Evolutionary conservation across 805 yeast species (phyloP).

Genomic region (Barnettozyma pratensis): DNA sequence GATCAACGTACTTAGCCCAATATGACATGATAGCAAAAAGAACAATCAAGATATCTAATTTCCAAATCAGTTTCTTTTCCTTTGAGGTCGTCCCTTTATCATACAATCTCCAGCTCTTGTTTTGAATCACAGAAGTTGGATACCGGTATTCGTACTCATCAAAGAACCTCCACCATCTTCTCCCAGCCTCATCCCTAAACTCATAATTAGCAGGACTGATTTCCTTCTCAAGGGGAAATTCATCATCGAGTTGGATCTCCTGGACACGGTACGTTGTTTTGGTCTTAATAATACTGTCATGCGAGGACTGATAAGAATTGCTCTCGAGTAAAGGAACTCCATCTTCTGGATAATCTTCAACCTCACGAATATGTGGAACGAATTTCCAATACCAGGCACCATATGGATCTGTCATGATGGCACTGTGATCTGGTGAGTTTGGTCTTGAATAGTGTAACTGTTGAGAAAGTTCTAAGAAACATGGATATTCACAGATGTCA

Average conservation of each 20-base stretch:
- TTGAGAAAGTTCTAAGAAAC: too few species aligned
- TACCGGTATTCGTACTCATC: slow-evolving; percentile 57
- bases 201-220: slow-evolving; percentile 18
- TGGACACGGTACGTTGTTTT: background rate
- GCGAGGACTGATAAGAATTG: background rate
- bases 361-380: background rate
- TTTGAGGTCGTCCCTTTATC: slow-evolving; percentile 42
- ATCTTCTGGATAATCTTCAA: background rate
- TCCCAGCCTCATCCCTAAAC: slow-evolving; percentile 33
- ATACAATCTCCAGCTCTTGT: slow-evolving; percentile 47
- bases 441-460: too few species aligned
- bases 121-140: slow-evolving; percentile 27
- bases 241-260: background rate
- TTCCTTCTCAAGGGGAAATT: background rate
- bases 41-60: slow-evolving; percentile 47
- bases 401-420: background rate
- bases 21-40: slow-evolving; percentile 54
- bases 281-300: background rate
- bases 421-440: too few species aligned
- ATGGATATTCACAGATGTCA: too few species aligned
- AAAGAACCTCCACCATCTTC: slow-evolving; percentile 42
- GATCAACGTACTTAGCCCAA: slow-evolving; percentile 51
- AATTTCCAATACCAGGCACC: background rate
- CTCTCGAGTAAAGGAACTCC: background rate
- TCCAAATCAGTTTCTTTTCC: slow-evolving; percentile 37